Conservation (phyloP, 441 rosid species). For the Brassica balearica region DNA sequence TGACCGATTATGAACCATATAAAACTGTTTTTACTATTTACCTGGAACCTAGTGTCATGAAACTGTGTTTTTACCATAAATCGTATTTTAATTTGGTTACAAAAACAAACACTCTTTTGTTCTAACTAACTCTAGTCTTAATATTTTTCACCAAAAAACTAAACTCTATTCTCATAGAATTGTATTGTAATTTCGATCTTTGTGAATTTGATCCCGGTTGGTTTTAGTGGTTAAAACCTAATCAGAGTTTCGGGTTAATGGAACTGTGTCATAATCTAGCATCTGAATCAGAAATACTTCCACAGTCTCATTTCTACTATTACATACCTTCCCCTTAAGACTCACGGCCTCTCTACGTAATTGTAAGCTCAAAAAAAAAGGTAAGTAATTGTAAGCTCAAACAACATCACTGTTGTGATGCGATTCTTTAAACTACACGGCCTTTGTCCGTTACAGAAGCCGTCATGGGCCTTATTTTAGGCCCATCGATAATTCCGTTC, state of each 20-base stretch:
- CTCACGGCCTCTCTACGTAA: not conserved
- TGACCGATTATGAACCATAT: not conserved
- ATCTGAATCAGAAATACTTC: not conserved
- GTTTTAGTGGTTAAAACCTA: not conserved
- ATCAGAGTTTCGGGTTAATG: not conserved
- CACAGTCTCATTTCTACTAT: not conserved
- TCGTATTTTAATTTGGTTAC: too few species aligned
- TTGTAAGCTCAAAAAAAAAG: too few species aligned
- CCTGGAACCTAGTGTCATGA: too few species aligned
- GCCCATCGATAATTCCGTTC: not conserved
- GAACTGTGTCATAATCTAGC: not conserved
- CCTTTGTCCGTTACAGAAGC: not conserved
- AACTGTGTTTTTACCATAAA: not conserved
- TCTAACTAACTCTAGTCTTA: too few species aligned
- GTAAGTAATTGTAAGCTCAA: too few species aligned
- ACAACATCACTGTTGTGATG: too few species aligned
- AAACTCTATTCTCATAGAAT: too few species aligned
- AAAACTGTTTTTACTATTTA: too few species aligned
- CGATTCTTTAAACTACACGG: not conserved
- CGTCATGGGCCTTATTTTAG: slow-evolving; percentile 7
- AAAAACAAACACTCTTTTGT: too few species aligned
- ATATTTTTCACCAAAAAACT: too few species aligned
- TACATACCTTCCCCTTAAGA: not conserved
- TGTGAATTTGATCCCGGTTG: not conserved
- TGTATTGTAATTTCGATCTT: too few species aligned